phyloP scores from a whole-genome alignment of 2,329 filamentous ascomycete genomes.

The Colletotrichum gigasporum region DNA sequence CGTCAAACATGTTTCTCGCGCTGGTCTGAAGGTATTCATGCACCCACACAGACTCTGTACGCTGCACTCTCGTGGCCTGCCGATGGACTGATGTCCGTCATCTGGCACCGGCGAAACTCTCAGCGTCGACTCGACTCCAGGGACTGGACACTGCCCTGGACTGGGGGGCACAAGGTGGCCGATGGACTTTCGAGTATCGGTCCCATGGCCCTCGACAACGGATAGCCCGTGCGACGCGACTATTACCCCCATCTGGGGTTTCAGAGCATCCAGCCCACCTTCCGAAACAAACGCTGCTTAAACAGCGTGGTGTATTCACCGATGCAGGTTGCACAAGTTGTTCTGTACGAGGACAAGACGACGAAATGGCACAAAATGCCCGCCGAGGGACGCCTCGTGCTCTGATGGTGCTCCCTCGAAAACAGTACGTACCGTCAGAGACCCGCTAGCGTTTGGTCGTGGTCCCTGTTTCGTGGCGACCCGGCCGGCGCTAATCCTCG shows the following conservation, averaged over 20 bases:
- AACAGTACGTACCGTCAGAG: not conserved
- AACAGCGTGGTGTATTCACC: constrained; percentile 33
- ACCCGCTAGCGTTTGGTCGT: not conserved
- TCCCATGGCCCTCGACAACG: not conserved
- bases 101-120: not conserved
- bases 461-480: constrained; percentile 17
- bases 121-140: not conserved
- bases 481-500: not conserved
- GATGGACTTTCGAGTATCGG: constrained; percentile 12
- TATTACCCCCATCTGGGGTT: constrained; percentile 21
- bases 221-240: constrained; percentile 3
- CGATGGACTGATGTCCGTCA: not conserved
- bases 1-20: constrained; percentile 8
- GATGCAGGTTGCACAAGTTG: constrained; percentile 26
- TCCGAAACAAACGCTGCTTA: constrained; percentile 20
- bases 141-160: not conserved
- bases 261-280: constrained; percentile 21
- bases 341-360: constrained; percentile 19
- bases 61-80: not conserved
- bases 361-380: constrained; percentile 10
- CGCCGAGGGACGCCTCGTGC: constrained; percentile 10
- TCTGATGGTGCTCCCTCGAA: constrained; percentile 6
- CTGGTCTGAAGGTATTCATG: constrained; percentile 3
- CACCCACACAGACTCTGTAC: constrained; percentile 19
- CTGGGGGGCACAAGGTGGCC: constrained; percentile 3